Percentiles rank a stretch among this genome's conserved stretches.
Evolutionary conservation across 495 filamentous ascomycete genomes (phyloP).

Genomic region (Cudoniella acicularis): DNA sequence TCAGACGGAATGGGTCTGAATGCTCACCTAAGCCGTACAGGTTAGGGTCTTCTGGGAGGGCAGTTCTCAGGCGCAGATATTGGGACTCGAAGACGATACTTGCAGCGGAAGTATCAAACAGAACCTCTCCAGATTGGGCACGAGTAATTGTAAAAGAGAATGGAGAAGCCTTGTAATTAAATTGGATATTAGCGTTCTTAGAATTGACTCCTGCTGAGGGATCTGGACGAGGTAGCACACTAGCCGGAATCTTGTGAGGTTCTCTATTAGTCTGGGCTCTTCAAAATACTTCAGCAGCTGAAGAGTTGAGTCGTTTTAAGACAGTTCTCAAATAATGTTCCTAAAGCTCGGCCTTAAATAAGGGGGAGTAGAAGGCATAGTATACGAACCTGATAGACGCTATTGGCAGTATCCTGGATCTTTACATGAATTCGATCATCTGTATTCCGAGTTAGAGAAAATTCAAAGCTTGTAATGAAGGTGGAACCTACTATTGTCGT

Average conservation of each 20-base stretch:
- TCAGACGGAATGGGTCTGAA: constrained; percentile 67
- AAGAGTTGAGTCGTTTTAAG: too few relatives aligned
- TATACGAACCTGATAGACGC: constrained; percentile 81
- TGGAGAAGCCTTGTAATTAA: constrained; percentile 60
- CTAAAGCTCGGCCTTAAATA: too few relatives aligned
- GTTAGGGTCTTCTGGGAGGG: constrained; percentile 61
- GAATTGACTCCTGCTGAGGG: constrained; percentile 15
- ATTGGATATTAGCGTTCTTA: constrained; percentile 50
- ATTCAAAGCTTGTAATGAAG: constrained; percentile 4
- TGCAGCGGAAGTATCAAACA: constrained; percentile 73
- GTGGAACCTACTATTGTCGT: constrained; percentile 61
- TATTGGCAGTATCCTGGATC: constrained; percentile 71
- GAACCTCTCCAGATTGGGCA: constrained; percentile 57
- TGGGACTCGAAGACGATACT: constrained; percentile 75
- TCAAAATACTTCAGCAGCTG: too few relatives aligned
- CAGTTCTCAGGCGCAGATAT: constrained; percentile 68
- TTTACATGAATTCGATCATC: constrained; percentile 77
- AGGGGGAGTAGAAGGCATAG: too few relatives aligned
- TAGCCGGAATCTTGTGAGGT: constrained; percentile 70
- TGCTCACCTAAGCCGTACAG: constrained; percentile 82
- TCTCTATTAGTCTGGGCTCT: too few relatives aligned
- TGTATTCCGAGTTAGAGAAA: constrained; percentile 25
- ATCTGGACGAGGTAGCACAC: constrained; percentile 61
- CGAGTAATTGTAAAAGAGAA: constrained; percentile 76
- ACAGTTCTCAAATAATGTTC: too few relatives aligned